Evolutionary conservation across 2,329 filamentous ascomycete species (phyloP), one percentile per base, ranked within the genome.

Genomic region (Claviceps quebecensis): DNA sequence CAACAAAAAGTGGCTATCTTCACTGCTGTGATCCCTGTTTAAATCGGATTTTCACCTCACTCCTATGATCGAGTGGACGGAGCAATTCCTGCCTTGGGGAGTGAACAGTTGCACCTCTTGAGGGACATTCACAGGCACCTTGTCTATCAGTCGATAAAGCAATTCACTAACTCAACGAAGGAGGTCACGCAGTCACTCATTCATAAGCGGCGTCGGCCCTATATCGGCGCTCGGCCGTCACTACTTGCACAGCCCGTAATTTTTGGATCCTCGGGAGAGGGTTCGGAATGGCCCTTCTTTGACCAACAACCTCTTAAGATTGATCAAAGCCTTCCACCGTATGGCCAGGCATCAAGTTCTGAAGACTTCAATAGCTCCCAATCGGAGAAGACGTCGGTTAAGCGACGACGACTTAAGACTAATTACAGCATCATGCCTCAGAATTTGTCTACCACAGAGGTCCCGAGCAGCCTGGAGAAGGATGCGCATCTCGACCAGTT

Each of bases 111-210:
- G 23, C 34, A 29, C 19, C 44, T 22, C 23, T 47, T 7, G 9
- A 29, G 14, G 8, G 16, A 37, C n/a, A 45, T 37, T 17, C 9
- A 9, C 48, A 45, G 36, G 19, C 14, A 14, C 14, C 29, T 26
- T 26, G 26, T 43, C 43, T 41, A 41, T 41, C 43, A 37, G 29
- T 11, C 47, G 19, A 34, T 17, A 26, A 45, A 29, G 17, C 34
- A 39, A 68, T 59, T 51, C 65, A 65, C 68, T 72, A 61, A 72
- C 47, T 65, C 57, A 7, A 51, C 54, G 60, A 58, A 67, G 65
- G 62, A 65, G 57, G 54, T 58, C 51, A 59, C 61, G 53, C 56
- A 59, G 50, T 50, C 59, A 53, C 56, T 61, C 49, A 59, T 57
- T 52, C 55, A 57, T 51, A 65, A 65, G 57, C 58, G 64, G 50